Evolutionary conservation across 352 stramenopile species (phyloP).

Genomic region (Halophytophthora batemanensis): DNA sequence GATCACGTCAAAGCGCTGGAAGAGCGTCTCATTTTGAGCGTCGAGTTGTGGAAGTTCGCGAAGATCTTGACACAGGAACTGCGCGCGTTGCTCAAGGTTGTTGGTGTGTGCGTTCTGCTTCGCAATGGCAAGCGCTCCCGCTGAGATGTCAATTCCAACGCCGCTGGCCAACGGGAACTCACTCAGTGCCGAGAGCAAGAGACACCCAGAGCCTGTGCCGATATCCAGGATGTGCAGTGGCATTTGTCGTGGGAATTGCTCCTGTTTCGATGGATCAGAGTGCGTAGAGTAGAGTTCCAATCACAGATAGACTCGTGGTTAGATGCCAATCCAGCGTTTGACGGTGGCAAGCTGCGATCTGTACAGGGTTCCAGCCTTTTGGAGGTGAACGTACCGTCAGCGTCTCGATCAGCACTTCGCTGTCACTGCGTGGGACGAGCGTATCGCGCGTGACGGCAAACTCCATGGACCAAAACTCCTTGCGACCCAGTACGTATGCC

Average conservation of each 20-base stretch:
- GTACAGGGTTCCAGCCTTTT: too few species aligned
- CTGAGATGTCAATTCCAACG: constrained; percentile 61
- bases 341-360: background rate
- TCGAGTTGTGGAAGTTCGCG: constrained; percentile 7
- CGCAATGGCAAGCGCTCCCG: constrained; percentile 46
- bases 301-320: constrained; percentile 1
- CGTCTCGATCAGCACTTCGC: constrained; percentile 76
- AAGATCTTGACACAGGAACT: constrained; percentile 32
- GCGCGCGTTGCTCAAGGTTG: constrained; percentile 15
- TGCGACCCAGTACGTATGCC: constrained; percentile 60
- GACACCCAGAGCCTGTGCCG: constrained; percentile 65
- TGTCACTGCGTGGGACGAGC: constrained; percentile 80
- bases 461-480: constrained; percentile 77
- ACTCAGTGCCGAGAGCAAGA: constrained; percentile 56
- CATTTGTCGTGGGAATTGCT: constrained; percentile 34
- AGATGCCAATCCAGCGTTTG: background rate
- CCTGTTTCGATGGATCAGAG: constrained; percentile 11
- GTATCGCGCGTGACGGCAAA: constrained; percentile 55
- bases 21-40: constrained; percentile 11
- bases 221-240: constrained; percentile 60
- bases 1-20: constrained; percentile 59
- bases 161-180: constrained; percentile 58
- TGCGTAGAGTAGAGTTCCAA: background rate
- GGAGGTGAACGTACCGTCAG: constrained; percentile 34
- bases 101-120: constrained; percentile 41